A percentile compares a stretch with the other conserved stretches of the same genome.
These are phyloP conservation scores for Colletotrichum sp. DNA, from an alignment of 2,329 filamentous ascomycete genomes.

Conservation along the genomic window DNA sequence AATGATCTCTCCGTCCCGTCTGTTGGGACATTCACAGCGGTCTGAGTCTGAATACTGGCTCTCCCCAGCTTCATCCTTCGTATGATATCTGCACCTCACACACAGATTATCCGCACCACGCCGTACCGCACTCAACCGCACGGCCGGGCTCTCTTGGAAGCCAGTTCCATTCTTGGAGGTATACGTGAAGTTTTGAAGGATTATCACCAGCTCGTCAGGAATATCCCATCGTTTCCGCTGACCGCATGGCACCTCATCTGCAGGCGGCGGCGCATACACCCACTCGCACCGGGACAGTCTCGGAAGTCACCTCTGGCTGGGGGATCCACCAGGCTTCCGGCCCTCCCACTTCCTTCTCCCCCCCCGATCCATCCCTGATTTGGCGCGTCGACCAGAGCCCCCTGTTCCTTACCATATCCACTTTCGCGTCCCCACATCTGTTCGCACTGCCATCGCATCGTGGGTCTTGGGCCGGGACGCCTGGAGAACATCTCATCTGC, in stretches of 20 bases:
- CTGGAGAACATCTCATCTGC: slow-evolving; percentile 1
- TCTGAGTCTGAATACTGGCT: neutral
- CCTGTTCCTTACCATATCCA: neutral
- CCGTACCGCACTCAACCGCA: neutral
- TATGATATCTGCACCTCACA: neutral
- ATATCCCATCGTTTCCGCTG: neutral
- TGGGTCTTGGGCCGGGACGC: slow-evolving; percentile 3
- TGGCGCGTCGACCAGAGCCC: neutral
- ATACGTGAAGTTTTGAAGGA: neutral
- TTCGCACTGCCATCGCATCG: slow-evolving; percentile 13
- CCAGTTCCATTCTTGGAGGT: neutral
- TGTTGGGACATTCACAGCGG: neutral
- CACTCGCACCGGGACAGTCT: slow-evolving; percentile 7
- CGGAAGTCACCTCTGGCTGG: neutral
- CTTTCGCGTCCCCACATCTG: neutral
- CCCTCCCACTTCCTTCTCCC: neutral
- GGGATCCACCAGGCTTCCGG: neutral
- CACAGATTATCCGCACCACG: neutral
- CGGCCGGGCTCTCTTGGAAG: neutral
- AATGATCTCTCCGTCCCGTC: neutral
- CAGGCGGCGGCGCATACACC: neutral
- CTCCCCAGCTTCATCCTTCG: neutral
- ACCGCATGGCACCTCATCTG: neutral
- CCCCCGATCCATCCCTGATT: slow-evolving; percentile 12
- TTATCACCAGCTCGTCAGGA: neutral